phyloP scores from a whole-genome alignment of 176 grass and related monocot species.

The Cenchrus fungigraminus region DNA sequence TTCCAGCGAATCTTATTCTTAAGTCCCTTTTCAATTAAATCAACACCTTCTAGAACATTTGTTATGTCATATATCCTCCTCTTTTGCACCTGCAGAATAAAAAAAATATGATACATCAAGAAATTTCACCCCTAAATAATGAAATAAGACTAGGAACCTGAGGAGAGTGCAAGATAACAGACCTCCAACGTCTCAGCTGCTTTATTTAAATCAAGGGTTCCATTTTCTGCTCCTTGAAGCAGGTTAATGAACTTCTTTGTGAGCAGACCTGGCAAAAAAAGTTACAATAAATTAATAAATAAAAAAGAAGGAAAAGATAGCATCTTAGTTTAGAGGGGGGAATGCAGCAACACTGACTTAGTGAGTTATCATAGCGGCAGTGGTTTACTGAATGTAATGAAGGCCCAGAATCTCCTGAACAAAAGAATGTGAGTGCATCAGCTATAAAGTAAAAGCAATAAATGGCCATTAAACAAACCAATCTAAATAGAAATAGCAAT shows the following conservation, averaged over 20 bases:
- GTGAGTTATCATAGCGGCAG: constrained; percentile 85
- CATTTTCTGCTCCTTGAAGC: constrained; percentile 81
- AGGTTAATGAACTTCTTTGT: constrained; percentile 94
- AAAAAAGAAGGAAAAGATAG: background rate
- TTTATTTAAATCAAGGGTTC: constrained; percentile 95
- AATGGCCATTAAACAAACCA: constrained; percentile 4
- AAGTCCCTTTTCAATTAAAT: constrained; percentile 85
- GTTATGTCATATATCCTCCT: constrained; percentile 99
- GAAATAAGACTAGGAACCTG: constrained; percentile 5
- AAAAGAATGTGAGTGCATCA: constrained; percentile 39
- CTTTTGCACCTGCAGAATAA: constrained; percentile 81
- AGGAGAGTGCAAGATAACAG: constrained; percentile 31
- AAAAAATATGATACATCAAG: constrained; percentile 29
- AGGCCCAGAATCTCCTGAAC: constrained; percentile 59
- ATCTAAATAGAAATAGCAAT: background rate
- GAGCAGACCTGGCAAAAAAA: constrained; percentile 68
- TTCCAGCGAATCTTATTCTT: constrained; percentile 95
- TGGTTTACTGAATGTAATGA: constrained; percentile 44
- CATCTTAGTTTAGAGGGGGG: constrained; percentile 2
- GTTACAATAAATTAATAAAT: constrained; percentile 30
- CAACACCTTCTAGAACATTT: constrained; percentile 97
- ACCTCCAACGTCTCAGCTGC: constrained; percentile 84
- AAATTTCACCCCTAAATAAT: background rate
- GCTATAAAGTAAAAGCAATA: constrained; percentile 30
- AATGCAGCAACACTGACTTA: constrained; percentile 53